A percentile compares a stretch with the other conserved stretches of the same genome.
phyloP scores from a whole-genome alignment of 2,329 filamentous ascomycete species.

The Piedraia hortae region DNA sequence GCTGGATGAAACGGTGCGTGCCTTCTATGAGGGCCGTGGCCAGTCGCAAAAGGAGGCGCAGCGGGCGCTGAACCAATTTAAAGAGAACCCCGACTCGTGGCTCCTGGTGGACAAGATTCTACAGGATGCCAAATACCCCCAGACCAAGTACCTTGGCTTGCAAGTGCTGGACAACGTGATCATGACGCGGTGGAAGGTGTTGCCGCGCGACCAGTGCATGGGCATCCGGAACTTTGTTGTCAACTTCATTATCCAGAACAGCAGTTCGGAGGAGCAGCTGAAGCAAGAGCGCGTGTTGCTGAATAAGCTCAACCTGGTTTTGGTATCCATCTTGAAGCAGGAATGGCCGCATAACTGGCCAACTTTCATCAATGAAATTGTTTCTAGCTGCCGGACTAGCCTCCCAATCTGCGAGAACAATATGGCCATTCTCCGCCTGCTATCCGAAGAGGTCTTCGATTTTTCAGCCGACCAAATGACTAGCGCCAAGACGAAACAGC shows the following conservation, averaged over 20 bases:
- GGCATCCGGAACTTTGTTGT: slow-evolving; percentile 98
- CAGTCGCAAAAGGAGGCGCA: slow-evolving; percentile 93
- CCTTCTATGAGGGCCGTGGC: slow-evolving; percentile 92
- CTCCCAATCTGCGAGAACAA: slow-evolving; percentile 98
- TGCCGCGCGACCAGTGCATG: slow-evolving; percentile 85
- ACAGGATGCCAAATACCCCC: slow-evolving; percentile 69
- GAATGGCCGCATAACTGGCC: slow-evolving; percentile 99
- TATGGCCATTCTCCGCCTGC: slow-evolving; percentile 85
- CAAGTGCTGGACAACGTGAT: slow-evolving; percentile 97
- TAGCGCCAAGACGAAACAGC: slow-evolving; percentile 81
- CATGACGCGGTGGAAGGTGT: slow-evolving; percentile 94
- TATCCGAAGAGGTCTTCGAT: slow-evolving; percentile 97
- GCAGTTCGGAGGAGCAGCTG: slow-evolving; percentile 65
- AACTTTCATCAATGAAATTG: slow-evolving; percentile 98
- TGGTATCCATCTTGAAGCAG: slow-evolving; percentile 93
- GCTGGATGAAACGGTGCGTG: slow-evolving; percentile 84
- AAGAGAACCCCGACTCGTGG: slow-evolving; percentile 96
- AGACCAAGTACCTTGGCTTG: slow-evolving; percentile 90
- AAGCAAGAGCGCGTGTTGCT: slow-evolving; percentile 64
- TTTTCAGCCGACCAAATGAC: slow-evolving; percentile 98
- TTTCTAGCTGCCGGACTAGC: slow-evolving; percentile 81
- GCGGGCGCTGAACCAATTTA: slow-evolving; percentile 85
- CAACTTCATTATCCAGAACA: slow-evolving; percentile 89
- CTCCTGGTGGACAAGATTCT: slow-evolving; percentile 92
- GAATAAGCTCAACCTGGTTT: slow-evolving; percentile 94